These are phyloP conservation scores for Hygrophorus pudorinus DNA, from an alignment of 768 basidiomycete genomes.

Conservation along the genomic window DNA sequence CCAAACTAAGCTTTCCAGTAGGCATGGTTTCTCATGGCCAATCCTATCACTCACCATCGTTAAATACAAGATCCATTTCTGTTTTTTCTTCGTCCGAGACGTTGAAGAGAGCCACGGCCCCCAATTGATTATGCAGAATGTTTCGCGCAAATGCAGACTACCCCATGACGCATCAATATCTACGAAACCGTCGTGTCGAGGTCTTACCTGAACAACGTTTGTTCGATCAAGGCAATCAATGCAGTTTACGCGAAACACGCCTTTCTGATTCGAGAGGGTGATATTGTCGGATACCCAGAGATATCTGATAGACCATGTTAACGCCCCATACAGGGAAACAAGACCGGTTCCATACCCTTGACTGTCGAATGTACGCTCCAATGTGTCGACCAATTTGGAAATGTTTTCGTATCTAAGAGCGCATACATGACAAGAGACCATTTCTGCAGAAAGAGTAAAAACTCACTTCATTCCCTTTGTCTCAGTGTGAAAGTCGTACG, in stretches of 20 bases:
- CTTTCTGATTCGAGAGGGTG: constrained; percentile 72
- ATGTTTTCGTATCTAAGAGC: constrained; percentile 77
- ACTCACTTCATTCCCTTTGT: constrained; percentile 89
- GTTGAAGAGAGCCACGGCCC: constrained; percentile 58
- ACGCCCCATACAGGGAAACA: constrained; percentile 1
- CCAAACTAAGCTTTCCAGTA: constrained; percentile 54
- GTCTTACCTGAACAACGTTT: constrained; percentile 78
- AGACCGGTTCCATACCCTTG: constrained; percentile 51
- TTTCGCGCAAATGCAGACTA: constrained; percentile 89
- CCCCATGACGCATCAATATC: not conserved
- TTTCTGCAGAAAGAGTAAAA: not conserved
- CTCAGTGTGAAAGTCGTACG: constrained; percentile 91
- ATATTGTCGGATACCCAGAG: constrained; percentile 70
- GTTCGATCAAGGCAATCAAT: constrained; percentile 95
- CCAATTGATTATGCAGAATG: constrained; percentile 65
- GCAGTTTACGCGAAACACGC: constrained; percentile 86
- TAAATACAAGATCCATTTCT: constrained; percentile 67
- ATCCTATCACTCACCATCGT: constrained; percentile 44
- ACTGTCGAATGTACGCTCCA: constrained; percentile 64
- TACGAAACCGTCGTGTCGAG: not conserved
- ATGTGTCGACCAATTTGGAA: constrained; percentile 56
- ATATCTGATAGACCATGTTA: constrained; percentile 35
- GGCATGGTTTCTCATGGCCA: not conserved
- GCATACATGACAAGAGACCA: constrained; percentile 7
- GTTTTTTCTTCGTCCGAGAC: constrained; percentile 41